A percentile compares a stretch with the other conserved stretches of the same genome.
These are phyloP conservation scores for Pythium scleroteichum DNA, from an alignment of 352 stramenopile species.

Conservation along the genomic window DNA sequence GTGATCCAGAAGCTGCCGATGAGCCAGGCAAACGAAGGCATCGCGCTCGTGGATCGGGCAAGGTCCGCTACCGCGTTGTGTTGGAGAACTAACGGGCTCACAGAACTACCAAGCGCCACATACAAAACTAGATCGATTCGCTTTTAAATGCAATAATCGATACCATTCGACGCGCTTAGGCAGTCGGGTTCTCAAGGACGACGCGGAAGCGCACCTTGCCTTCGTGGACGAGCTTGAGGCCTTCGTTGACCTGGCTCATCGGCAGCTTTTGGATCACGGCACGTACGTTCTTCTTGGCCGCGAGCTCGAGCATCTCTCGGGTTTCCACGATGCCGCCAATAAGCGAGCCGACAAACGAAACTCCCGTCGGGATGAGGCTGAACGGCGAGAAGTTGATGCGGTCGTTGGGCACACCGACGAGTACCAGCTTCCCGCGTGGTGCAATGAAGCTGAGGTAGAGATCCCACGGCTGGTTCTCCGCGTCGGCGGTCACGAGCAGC, in stretches of 20 bases:
- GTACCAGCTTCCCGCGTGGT: conserved; percentile 24
- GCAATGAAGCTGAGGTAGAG: conserved; percentile 17
- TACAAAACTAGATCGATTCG: neutral
- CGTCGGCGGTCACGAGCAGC: conserved; percentile 35
- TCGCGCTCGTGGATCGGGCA: conserved; percentile 16
- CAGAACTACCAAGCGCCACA: neutral
- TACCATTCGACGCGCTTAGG: neutral
- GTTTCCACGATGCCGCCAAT: conserved; percentile 28
- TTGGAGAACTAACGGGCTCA: conserved; percentile 34
- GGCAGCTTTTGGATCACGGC: conserved; percentile 16
- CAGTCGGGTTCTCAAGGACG: conserved; percentile 36
- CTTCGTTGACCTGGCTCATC: conserved; percentile 18
- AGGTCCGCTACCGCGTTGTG: conserved; percentile 15
- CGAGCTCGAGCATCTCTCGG: conserved; percentile 15
- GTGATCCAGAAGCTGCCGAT: conserved; percentile 22
- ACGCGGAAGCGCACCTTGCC: conserved; percentile 18
- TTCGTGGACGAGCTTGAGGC: conserved; percentile 15
- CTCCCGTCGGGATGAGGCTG: conserved; percentile 43
- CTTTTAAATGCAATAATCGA: neutral
- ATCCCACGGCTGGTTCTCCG: conserved; percentile 35
- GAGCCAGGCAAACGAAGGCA: conserved; percentile 15
- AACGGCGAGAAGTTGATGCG: conserved; percentile 7
- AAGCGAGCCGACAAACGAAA: conserved; percentile 25
- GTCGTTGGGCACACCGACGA: conserved; percentile 27
- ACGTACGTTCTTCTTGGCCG: conserved; percentile 13